Base-by-base conservation (phyloP, 805 yeast species). In the Komagataella mondaviorum region DNA sequence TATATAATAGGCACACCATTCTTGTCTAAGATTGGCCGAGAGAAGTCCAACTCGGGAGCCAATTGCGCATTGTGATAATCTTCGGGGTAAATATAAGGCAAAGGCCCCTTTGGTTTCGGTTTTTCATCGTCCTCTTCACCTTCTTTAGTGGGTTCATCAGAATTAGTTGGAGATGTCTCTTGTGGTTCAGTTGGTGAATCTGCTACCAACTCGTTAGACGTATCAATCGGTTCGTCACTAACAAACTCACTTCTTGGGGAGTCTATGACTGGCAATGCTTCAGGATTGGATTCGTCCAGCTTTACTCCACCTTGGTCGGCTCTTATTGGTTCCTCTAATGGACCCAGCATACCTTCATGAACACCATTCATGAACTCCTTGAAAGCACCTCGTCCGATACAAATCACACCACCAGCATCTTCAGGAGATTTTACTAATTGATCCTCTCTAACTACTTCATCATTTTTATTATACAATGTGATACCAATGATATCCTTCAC, bases 271-370 rank as follows among this genome's bases (percentile, higher is more conserved):
- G 39, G 14, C 10, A 14, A 18, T 8, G 6, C 14, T 6, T 48
- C 49, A 24, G 22, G 22, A 8, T 43, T 18, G 8, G n/a, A 24
- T 30, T 49, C 44, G 16, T 17, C 10, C 30, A 14, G 60, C 14
- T 54, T 56, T 36, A 48, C 48, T 4, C 23, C 53, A 46, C 51
- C 55, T 22, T 24, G 46, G n/a, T 22, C 51, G 3, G 18, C 53
- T 22, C 49, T 54, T 12, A 23, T 17, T 22, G 70, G 75, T 23
- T 61, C 67, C 45, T 71, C 88, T 53, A 91, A 69, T 1, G 98
- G 98, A 0, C 99, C 99, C 48, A 93, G 67, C 62, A 93, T 73
- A 5, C 99, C 99, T 69, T 93, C 99, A 59, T 93, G 96, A 8
- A 93, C 63, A 7, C 99, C 99, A 47, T 77, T 75, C 51, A 93